A percentile compares a stretch with the other conserved stretches of the same genome.
Conservation (phyloP, 1,139 yeast genomes). For the Hansenula lynferdii region DNA sequence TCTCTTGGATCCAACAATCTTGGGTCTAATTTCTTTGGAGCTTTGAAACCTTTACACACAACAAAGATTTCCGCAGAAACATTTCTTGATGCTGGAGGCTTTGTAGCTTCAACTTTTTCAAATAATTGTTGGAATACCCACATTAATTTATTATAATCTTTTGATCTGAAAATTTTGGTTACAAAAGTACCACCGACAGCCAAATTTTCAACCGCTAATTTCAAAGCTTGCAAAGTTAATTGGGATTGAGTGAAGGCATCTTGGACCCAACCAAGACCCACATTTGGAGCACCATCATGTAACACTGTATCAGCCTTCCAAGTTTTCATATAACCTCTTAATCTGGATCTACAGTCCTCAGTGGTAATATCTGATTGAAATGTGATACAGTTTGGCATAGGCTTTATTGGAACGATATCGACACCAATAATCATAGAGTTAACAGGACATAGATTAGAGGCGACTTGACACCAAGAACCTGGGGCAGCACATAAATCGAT, state of each 20-base stretch:
- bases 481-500: constrained; percentile 99
- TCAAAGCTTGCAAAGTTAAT: constrained; percentile 86
- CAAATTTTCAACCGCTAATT: constrained; percentile 92
- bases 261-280: constrained; percentile 98
- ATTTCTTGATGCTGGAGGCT: constrained; percentile 98
- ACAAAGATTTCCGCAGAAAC: constrained; percentile 99
- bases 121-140: constrained; percentile 97
- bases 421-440: constrained; percentile 95
- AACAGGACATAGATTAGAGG: constrained; percentile 86
- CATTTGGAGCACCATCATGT: constrained; percentile 99
- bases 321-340: constrained; percentile 94
- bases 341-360: constrained; percentile 91
- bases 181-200: constrained; percentile 94
- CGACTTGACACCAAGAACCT: constrained; percentile 99
- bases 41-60: constrained; percentile 92
- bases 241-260: constrained; percentile 99
- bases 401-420: constrained; percentile 94
- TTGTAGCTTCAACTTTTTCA: constrained; percentile 96
- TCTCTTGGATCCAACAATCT: constrained; percentile 86
- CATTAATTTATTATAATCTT: constrained; percentile 93
- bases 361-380: constrained; percentile 97
- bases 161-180: constrained; percentile 94
- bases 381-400: constrained; percentile 88
- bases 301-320: constrained; percentile 98
- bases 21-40: constrained; percentile 94